Evolutionary conservation across 2,329 filamentous ascomycete genomes (phyloP).

Genomic region (Pseudocercospora vitis): DNA sequence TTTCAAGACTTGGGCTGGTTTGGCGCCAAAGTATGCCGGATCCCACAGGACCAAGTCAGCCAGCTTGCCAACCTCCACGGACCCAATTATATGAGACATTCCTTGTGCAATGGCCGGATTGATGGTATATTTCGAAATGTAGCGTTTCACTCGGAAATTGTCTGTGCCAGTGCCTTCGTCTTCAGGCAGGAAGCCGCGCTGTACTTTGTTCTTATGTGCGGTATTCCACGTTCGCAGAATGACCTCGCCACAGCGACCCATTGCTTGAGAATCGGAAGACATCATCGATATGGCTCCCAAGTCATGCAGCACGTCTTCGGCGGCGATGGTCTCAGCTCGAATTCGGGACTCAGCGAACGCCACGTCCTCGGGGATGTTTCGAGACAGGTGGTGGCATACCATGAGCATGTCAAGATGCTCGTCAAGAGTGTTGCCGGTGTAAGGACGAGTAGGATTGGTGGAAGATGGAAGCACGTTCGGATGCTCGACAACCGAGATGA

Average conservation of each 20-base stretch:
- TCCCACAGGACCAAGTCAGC: slow-evolving; percentile 89
- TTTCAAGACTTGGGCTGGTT: slow-evolving; percentile 80
- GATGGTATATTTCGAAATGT: slow-evolving; percentile 93
- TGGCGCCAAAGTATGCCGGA: slow-evolving; percentile 80
- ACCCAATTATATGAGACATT: slow-evolving; percentile 82
- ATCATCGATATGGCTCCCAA: slow-evolving; percentile 97
- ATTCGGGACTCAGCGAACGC: slow-evolving; percentile 94
- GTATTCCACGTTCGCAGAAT: slow-evolving; percentile 94
- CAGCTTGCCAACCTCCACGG: slow-evolving; percentile 82
- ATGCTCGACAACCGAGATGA: slow-evolving; percentile 89
- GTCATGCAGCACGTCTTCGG: slow-evolving; percentile 93
- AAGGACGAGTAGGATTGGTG: slow-evolving; percentile 90
- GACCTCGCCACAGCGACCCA: slow-evolving; percentile 94
- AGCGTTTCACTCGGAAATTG: slow-evolving; percentile 89
- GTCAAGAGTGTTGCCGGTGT: slow-evolving; percentile 87
- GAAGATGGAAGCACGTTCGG: slow-evolving; percentile 84
- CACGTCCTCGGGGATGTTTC: slow-evolving; percentile 92
- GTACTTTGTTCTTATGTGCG: slow-evolving; percentile 91
- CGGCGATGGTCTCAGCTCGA: slow-evolving; percentile 91
- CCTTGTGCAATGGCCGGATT: slow-evolving; percentile 91
- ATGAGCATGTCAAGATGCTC: slow-evolving; percentile 98
- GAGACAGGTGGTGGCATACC: slow-evolving; percentile 93
- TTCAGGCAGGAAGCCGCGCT: slow-evolving; percentile 73
- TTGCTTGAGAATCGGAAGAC: slow-evolving; percentile 91
- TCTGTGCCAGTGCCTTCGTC: slow-evolving; percentile 78